These are phyloP conservation scores for Alternaria angustiovoidea DNA, from an alignment of 2,329 filamentous ascomycete species.

Conservation along the genomic window DNA sequence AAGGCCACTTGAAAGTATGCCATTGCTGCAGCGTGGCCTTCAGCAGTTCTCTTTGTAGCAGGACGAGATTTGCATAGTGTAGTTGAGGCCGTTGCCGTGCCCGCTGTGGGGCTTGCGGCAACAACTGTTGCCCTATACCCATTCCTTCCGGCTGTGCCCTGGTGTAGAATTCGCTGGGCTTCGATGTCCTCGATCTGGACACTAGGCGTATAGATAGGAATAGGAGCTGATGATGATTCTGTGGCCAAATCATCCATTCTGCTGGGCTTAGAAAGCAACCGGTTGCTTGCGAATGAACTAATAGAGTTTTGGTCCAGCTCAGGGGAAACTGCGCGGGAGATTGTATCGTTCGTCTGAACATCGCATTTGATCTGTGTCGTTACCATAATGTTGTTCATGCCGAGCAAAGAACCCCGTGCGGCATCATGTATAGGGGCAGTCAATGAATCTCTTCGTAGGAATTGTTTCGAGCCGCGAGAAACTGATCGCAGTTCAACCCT, in stretches of 20 bases:
- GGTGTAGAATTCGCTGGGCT: conserved; percentile 1
- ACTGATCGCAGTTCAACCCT: conserved; percentile 60
- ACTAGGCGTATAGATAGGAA: not conserved
- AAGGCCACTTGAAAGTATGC: conserved; percentile 75
- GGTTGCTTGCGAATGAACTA: conserved; percentile 42
- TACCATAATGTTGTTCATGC: conserved; percentile 53
- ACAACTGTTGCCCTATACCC: conserved; percentile 20
- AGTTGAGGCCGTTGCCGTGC: not conserved
- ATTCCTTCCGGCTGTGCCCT: not conserved
- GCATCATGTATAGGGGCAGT: conserved; percentile 25
- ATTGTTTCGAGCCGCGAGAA: conserved; percentile 19
- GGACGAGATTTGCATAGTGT: conserved; percentile 2
- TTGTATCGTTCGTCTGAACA: conserved; percentile 55
- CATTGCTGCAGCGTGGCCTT: conserved; percentile 66
- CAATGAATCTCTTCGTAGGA: conserved; percentile 2
- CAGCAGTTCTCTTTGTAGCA: conserved; percentile 5
- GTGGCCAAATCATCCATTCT: not conserved
- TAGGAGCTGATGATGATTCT: not conserved
- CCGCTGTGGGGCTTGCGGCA: conserved; percentile 8
- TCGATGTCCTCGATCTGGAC: conserved; percentile 6
- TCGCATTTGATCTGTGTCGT: conserved; percentile 72
- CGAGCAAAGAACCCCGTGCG: conserved; percentile 55
- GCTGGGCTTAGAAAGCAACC: conserved; percentile 10
- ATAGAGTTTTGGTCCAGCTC: conserved; percentile 32
- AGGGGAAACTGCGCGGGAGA: conserved; percentile 11